Conservation (phyloP, 2,329 filamentous ascomycete genomes). For the Calonectria montana region DNA sequence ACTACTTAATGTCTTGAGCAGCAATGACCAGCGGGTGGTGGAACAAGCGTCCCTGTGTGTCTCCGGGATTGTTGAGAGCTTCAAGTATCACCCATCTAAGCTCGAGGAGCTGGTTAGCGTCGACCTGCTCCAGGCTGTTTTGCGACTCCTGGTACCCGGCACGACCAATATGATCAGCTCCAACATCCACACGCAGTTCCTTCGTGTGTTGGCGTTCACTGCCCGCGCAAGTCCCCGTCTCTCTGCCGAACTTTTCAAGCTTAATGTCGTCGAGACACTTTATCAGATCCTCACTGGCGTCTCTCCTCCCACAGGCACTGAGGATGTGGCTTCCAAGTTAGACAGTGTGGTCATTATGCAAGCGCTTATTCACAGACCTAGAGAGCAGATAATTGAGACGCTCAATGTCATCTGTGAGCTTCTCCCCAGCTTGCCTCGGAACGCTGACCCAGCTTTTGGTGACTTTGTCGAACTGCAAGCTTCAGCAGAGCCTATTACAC, state of each 20-base stretch:
- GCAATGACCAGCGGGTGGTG: slow-evolving; percentile 95
- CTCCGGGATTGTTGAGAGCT: slow-evolving; percentile 95
- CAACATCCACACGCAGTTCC: slow-evolving; percentile 95
- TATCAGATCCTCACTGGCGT: slow-evolving; percentile 98
- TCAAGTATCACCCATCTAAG: slow-evolving; percentile 87
- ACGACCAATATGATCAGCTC: slow-evolving; percentile 95
- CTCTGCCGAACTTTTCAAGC: slow-evolving; percentile 91
- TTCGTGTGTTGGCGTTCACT: slow-evolving; percentile 90
- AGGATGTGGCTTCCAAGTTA: slow-evolving; percentile 85
- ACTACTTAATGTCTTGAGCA: slow-evolving; percentile 87
- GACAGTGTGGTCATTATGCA: slow-evolving; percentile 99
- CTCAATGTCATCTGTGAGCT: slow-evolving; percentile 97
- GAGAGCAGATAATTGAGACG: slow-evolving; percentile 96
- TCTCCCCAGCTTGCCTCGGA: slow-evolving; percentile 77
- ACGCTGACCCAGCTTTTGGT: slow-evolving; percentile 55
- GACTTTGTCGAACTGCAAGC: slow-evolving; percentile 58
- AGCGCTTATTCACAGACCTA: slow-evolving; percentile 92
- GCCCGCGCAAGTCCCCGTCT: slow-evolving; percentile 88
- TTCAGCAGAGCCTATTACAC: slow-evolving; percentile 53
- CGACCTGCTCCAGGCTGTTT: slow-evolving; percentile 84
- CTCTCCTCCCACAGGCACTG: slow-evolving; percentile 83
- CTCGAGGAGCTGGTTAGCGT: slow-evolving; percentile 93
- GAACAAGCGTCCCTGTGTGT: slow-evolving; percentile 97
- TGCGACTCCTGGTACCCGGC: slow-evolving; percentile 89
- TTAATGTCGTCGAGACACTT: slow-evolving; percentile 96